phyloP scores from a whole-genome alignment of 208 protist genomes.

The Leishmania mexicana region DNA sequence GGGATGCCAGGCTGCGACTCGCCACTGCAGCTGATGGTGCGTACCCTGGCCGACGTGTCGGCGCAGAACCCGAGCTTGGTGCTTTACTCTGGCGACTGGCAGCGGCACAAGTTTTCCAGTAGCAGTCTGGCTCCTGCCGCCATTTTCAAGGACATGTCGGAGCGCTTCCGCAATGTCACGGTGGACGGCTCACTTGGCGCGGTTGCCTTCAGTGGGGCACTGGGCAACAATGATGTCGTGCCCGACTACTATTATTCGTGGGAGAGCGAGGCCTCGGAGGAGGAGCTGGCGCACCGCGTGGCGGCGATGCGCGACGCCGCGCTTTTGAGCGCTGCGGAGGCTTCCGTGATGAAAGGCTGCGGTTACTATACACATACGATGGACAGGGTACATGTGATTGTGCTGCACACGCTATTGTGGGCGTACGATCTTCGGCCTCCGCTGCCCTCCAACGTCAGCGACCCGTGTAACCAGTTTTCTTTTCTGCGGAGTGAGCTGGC shows the following conservation, averaged over 20 bases:
- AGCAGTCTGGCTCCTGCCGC: slow-evolving; percentile 21
- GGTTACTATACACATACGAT: slow-evolving; percentile 61
- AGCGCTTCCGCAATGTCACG: slow-evolving; percentile 13
- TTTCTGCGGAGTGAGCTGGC: slow-evolving; percentile 57
- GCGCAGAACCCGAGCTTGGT: slow-evolving; percentile 37
- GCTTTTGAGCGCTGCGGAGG: slow-evolving; percentile 46
- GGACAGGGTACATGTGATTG: slow-evolving; percentile 47
- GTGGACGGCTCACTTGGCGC: slow-evolving; percentile 23
- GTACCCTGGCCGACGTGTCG: slow-evolving; percentile 40
- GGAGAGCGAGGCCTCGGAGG: slow-evolving; percentile 20
- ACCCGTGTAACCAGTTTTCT: slow-evolving; percentile 76
- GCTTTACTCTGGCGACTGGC: slow-evolving; percentile 66
- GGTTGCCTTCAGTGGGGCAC: slow-evolving; percentile 30
- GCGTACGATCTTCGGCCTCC: slow-evolving; percentile 35
- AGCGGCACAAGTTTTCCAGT: slow-evolving; percentile 53
- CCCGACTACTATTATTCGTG: slow-evolving; percentile 71
- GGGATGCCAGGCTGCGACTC: slow-evolving; percentile 60
- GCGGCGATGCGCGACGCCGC: slow-evolving; percentile 27
- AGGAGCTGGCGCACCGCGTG: slow-evolving; percentile 29
- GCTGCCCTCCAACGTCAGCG: slow-evolving; percentile 37
- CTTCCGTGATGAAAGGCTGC: slow-evolving; percentile 43
- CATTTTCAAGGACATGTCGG: slow-evolving; percentile 22
- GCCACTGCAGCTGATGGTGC: slow-evolving; percentile 51
- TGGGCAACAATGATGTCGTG: slow-evolving; percentile 86
- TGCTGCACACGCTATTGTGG: slow-evolving; percentile 82